Evolutionary conservation across 139 green algal species (phyloP).

Genomic region (Chlorella sp.): DNA sequence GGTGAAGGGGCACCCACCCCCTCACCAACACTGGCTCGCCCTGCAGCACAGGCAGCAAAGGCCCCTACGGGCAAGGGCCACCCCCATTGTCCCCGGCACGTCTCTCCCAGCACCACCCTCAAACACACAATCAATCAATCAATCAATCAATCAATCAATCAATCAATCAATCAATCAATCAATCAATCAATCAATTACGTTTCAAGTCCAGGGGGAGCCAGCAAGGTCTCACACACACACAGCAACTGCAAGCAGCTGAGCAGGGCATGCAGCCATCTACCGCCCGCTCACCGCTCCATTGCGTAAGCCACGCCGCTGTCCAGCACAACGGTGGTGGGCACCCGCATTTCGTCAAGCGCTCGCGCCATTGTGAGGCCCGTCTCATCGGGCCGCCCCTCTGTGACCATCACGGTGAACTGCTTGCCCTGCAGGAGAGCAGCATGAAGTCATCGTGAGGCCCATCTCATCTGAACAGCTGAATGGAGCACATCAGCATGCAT

Average conservation of each 20-base stretch:
- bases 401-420: constrained; percentile 94
- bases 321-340: constrained; percentile 87
- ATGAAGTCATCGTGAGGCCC: too few species aligned
- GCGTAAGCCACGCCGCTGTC: constrained; percentile 84
- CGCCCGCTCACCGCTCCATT: constrained; percentile 67
- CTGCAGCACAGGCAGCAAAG: neutral
- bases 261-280: neutral
- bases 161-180: neutral
- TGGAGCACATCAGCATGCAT: too few species aligned
- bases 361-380: constrained; percentile 82
- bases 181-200: too few species aligned
- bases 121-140: neutral
- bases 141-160: neutral
- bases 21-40: too few species aligned
- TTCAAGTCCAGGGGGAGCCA: too few species aligned
- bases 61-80: neutral
- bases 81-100: too few species aligned
- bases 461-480: too few species aligned
- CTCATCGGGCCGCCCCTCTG: constrained; percentile 87
- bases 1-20: too few species aligned
- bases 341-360: constrained; percentile 71
- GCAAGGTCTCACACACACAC: neutral
- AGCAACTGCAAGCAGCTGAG: neutral
- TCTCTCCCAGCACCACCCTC: neutral
- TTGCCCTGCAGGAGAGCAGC: constrained; percentile 69